phyloP scores from a whole-genome alignment of 495 filamentous ascomycete genomes.

The Penicillium simplicissimum region DNA sequence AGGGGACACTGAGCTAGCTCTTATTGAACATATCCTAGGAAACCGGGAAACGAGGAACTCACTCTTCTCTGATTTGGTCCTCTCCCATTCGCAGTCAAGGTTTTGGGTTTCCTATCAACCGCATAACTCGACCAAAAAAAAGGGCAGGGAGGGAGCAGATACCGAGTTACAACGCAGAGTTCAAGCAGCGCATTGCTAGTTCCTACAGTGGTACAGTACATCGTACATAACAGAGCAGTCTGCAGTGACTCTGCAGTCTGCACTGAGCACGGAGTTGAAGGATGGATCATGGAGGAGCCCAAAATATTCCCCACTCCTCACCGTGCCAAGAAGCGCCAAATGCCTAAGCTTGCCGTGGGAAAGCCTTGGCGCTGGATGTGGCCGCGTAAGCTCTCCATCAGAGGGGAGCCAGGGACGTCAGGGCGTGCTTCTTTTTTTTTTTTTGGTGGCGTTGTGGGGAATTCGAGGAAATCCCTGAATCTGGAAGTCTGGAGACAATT shows the following conservation, averaged over 20 bases:
- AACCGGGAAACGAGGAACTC: neutral
- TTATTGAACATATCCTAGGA: neutral
- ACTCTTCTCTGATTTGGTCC: neutral
- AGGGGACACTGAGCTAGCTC: neutral
- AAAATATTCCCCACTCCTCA: neutral
- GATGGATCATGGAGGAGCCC: neutral
- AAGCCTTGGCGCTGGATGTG: slow-evolving; percentile 29
- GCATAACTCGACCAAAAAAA: neutral
- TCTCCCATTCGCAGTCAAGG: neutral
- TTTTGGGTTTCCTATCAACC: slow-evolving; percentile 2
- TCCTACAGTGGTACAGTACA: neutral
- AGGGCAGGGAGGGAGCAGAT: neutral
- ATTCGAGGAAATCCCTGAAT: neutral
- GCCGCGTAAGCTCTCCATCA: slow-evolving; percentile 33
- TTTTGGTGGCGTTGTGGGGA: slow-evolving; percentile 17
- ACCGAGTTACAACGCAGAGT: neutral
- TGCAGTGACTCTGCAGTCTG: too few species aligned
- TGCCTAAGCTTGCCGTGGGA: slow-evolving; percentile 33
- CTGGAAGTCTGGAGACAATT: slow-evolving; percentile 5
- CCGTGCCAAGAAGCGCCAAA: slow-evolving; percentile 30
- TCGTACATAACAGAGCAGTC: neutral
- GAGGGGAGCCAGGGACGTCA: slow-evolving; percentile 15
- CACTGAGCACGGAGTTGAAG: neutral
- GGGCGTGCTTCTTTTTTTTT: slow-evolving; percentile 14
- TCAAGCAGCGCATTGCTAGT: neutral